Evolutionary conservation across 129 eudicot species (phyloP).

Genomic region (Glebionis coronaria): DNA sequence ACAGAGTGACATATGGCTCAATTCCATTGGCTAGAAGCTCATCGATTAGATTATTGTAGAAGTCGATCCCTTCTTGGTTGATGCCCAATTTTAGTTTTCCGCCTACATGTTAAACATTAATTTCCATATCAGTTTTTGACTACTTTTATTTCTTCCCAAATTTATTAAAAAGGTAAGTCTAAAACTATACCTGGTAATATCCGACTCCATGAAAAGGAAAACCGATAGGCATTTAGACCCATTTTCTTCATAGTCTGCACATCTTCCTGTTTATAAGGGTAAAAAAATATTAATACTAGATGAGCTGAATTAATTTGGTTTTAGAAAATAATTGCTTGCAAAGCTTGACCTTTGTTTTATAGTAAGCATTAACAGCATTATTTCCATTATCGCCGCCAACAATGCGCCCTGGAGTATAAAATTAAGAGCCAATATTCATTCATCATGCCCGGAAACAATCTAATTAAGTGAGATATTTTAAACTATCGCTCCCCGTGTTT

Average conservation of each 20-base stretch:
- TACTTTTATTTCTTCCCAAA: background rate
- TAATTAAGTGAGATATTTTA: background rate
- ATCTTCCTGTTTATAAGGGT: slow-evolving; percentile 23
- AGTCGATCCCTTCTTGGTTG: slow-evolving; percentile 35
- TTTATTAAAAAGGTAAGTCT: background rate
- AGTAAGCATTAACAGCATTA: slow-evolving; percentile 21
- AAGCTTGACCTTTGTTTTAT: slow-evolving; percentile 23
- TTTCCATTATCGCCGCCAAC: slow-evolving; percentile 31
- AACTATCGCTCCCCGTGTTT: background rate
- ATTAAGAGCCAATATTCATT: background rate
- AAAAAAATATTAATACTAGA: background rate
- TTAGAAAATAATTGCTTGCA: background rate
- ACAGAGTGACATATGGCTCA: slow-evolving; percentile 31
- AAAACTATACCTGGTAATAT: slow-evolving; percentile 33
- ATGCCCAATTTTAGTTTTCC: slow-evolving; percentile 30
- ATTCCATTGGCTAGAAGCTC: slow-evolving; percentile 33
- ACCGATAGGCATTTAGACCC: slow-evolving; percentile 37
- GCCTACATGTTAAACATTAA: slow-evolving; percentile 7
- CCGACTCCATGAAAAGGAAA: slow-evolving; percentile 37
- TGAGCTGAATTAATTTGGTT: background rate
- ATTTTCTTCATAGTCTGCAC: slow-evolving; percentile 31
- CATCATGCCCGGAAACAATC: background rate
- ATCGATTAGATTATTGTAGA: slow-evolving; percentile 33
- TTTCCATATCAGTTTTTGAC: background rate
- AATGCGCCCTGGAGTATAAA: slow-evolving; percentile 20